Conservation (phyloP, 768 basidiomycete species). For the Mycena capillaripes region DNA sequence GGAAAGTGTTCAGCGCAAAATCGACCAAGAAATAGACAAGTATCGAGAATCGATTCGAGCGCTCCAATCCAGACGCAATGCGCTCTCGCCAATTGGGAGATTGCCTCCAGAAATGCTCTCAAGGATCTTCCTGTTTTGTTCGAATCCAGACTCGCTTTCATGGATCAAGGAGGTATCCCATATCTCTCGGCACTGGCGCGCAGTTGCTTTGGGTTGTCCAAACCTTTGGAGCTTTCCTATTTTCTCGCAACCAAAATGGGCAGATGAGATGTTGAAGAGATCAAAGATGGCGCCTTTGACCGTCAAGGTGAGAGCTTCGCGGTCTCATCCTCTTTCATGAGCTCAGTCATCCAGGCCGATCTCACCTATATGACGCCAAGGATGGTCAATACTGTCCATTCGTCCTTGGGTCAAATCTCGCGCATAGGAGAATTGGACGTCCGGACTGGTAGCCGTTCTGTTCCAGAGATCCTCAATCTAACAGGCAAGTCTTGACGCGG, state of each 20-base stretch:
- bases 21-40: conserved; percentile 54
- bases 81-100: conserved; percentile 50
- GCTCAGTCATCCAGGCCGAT: neutral
- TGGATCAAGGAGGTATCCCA: conserved; percentile 56
- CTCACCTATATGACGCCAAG: conserved; percentile 43
- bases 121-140: conserved; percentile 51
- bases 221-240: conserved; percentile 56
- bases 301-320: conserved; percentile 37
- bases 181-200: conserved; percentile 59
- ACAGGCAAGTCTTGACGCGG: neutral
- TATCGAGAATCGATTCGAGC: conserved; percentile 50
- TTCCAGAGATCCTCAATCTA: conserved; percentile 45
- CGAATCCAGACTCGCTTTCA: conserved; percentile 29
- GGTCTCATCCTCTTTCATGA: neutral
- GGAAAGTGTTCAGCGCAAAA: conserved; percentile 44
- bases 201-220: conserved; percentile 56
- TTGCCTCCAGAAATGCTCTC: conserved; percentile 61
- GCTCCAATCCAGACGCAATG: conserved; percentile 54
- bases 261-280: conserved; percentile 58
- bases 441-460: conserved; percentile 38
- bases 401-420: conserved; percentile 47
- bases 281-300: conserved; percentile 57
- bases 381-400: conserved; percentile 45
- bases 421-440: conserved; percentile 52
- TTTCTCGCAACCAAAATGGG: conserved; percentile 51